Evolutionary conservation across 2,329 filamentous ascomycete species (phyloP).

Genomic region (Fusarium sp.): DNA sequence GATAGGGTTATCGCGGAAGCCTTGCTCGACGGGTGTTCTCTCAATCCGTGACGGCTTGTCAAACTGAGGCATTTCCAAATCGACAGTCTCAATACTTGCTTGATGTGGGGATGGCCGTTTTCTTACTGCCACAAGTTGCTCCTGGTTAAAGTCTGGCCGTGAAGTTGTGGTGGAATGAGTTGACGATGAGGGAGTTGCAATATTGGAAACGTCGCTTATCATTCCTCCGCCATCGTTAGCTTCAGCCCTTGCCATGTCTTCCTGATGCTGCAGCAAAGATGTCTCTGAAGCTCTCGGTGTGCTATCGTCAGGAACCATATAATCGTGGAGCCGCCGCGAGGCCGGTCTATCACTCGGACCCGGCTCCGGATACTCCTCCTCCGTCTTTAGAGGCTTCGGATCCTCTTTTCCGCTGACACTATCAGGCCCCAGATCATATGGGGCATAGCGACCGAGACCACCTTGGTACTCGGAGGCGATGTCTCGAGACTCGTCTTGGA

Average conservation of each 20-base stretch:
- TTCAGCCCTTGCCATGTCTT: slow-evolving; percentile 6
- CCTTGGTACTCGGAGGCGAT: slow-evolving; percentile 93
- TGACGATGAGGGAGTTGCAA: slow-evolving; percentile 41
- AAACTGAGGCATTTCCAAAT: slow-evolving; percentile 51
- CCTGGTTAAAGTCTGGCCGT: slow-evolving; percentile 14
- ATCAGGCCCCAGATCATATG: slow-evolving; percentile 15
- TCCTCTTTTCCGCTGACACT: neutral
- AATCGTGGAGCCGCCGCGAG: slow-evolving; percentile 3
- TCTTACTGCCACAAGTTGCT: slow-evolving; percentile 27
- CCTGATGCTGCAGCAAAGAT: neutral
- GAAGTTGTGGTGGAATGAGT: slow-evolving; percentile 30
- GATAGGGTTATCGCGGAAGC: slow-evolving; percentile 4
- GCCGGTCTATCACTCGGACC: neutral
- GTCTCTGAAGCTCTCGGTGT: neutral
- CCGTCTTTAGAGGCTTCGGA: neutral
- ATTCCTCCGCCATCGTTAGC: slow-evolving; percentile 13
- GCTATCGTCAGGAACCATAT: neutral
- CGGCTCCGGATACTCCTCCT: neutral
- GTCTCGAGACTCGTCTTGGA: slow-evolving; percentile 88
- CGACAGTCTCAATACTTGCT: slow-evolving; percentile 53
- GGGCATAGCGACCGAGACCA: slow-evolving; percentile 79
- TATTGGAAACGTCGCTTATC: slow-evolving; percentile 38
- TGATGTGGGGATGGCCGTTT: slow-evolving; percentile 25
- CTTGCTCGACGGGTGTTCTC: neutral
- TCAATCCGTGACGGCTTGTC: slow-evolving; percentile 39